Evolutionary conservation across 345 rosid species (phyloP).

Genomic region (Brassica napus): DNA sequence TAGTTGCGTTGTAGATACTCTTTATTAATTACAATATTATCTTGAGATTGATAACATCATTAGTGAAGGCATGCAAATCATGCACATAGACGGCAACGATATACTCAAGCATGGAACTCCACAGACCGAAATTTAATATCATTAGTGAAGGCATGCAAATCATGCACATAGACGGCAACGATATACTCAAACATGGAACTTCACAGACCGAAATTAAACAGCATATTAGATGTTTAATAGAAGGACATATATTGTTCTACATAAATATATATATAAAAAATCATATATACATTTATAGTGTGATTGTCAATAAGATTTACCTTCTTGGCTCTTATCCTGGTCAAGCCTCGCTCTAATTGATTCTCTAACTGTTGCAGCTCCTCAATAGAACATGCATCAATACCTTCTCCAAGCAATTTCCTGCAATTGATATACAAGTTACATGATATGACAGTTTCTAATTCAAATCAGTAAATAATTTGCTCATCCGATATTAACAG

Average conservation of each 20-base stretch:
- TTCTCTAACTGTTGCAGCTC: constrained; percentile 73
- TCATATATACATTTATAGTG: constrained; percentile 40
- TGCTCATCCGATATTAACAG: not conserved
- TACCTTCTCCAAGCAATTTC: constrained; percentile 67
- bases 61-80: constrained; percentile 17
- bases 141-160: constrained; percentile 7
- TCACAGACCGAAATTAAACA: not conserved
- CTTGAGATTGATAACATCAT: constrained; percentile 4
- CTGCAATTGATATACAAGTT: constrained; percentile 36
- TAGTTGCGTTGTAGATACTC: not conserved
- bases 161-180: not conserved
- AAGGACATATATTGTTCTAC: not conserved
- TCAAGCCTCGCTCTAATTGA: constrained; percentile 74
- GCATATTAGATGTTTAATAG: not conserved
- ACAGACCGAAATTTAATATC: not conserved
- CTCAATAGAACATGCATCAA: constrained; percentile 59
- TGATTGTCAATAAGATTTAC: constrained; percentile 36
- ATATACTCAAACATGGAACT: not conserved
- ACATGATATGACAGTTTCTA: not conserved
- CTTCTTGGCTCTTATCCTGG: constrained; percentile 79
- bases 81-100: not conserved
- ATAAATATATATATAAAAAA: no score
- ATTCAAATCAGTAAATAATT: not conserved
- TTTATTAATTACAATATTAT: constrained; percentile 1
- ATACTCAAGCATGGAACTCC: not conserved